phyloP scores from a whole-genome alignment of 129 eudicot genomes.

The Flaveria bidentis region DNA sequence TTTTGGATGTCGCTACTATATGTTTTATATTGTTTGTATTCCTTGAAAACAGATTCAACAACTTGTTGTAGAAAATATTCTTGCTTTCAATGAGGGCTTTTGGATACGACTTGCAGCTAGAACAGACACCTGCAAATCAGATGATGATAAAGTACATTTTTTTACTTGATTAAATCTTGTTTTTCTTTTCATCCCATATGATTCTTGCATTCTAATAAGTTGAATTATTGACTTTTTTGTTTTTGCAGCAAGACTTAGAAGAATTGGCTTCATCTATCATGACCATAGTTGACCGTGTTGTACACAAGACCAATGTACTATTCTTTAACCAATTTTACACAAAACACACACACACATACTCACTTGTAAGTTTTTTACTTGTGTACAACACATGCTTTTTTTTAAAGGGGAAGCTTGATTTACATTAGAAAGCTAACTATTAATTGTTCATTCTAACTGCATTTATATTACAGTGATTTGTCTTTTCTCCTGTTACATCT shows the following conservation, averaged over 20 bases:
- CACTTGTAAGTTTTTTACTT: slow-evolving; percentile 14
- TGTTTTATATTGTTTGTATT: slow-evolving; percentile 8
- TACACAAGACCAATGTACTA: slow-evolving; percentile 80
- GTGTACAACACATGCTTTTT: neutral
- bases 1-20: neutral
- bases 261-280: slow-evolving; percentile 78
- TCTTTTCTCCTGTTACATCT: slow-evolving; percentile 8
- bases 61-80: slow-evolving; percentile 89
- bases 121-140: slow-evolving; percentile 91
- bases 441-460: slow-evolving; percentile 16
- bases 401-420: neutral
- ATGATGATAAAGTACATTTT: slow-evolving; percentile 74
- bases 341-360: neutral
- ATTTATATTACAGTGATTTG: neutral
- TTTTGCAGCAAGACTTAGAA: slow-evolving; percentile 85
- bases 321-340: slow-evolving; percentile 20
- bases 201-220: slow-evolving; percentile 4
- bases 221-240: slow-evolving; percentile 15
- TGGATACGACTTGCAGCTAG: slow-evolving; percentile 98
- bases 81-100: slow-evolving; percentile 85
- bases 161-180: slow-evolving; percentile 21
- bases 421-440: slow-evolving; percentile 19
- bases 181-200: neutral
- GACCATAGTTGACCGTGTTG: slow-evolving; percentile 85
- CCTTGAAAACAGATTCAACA: slow-evolving; percentile 61